phyloP scores from a whole-genome alignment of 164 flowering plant genomes.

The Buxus sempervirens region DNA sequence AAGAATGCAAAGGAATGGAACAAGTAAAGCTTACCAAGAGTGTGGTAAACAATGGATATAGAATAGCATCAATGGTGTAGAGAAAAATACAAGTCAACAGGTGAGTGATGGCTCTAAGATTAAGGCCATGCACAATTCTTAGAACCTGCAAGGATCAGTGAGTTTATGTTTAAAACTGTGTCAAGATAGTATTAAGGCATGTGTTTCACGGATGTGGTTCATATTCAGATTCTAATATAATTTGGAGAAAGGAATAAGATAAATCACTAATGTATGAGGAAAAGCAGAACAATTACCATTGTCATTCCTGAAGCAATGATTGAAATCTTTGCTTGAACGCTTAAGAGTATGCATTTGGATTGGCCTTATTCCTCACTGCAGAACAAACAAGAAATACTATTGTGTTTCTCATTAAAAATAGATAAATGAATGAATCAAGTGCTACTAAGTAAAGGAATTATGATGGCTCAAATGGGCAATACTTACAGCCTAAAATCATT shows the following conservation, averaged over 20 bases:
- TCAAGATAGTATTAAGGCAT: background rate
- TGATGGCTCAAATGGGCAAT: background rate
- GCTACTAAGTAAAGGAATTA: too few relatives aligned
- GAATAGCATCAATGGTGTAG: too few relatives aligned
- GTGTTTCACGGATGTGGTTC: background rate
- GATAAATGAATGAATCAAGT: too few relatives aligned
- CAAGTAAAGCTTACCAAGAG: too few relatives aligned
- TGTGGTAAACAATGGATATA: too few relatives aligned
- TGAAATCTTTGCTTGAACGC: slow-evolving; percentile 79
- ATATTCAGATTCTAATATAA: background rate
- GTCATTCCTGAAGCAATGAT: slow-evolving; percentile 61
- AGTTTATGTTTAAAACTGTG: slow-evolving; percentile 8
- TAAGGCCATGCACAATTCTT: too few relatives aligned
- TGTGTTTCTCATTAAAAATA: too few relatives aligned
- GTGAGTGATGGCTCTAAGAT: too few relatives aligned
- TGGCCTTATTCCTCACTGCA: slow-evolving; percentile 79
- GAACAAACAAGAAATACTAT: too few relatives aligned
- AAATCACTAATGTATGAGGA: background rate
- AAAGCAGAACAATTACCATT: slow-evolving; percentile 48
- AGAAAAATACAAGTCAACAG: too few relatives aligned
- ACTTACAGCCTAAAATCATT: background rate
- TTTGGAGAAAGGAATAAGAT: background rate
- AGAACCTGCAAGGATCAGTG: too few relatives aligned
- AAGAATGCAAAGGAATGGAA: too few relatives aligned
- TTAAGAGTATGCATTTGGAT: slow-evolving; percentile 59